A percentile compares a stretch with the other conserved stretches of the same genome.
Evolutionary conservation across 2,329 filamentous ascomycete genomes (phyloP).

Genomic region (Mycogone perniciosa): DNA sequence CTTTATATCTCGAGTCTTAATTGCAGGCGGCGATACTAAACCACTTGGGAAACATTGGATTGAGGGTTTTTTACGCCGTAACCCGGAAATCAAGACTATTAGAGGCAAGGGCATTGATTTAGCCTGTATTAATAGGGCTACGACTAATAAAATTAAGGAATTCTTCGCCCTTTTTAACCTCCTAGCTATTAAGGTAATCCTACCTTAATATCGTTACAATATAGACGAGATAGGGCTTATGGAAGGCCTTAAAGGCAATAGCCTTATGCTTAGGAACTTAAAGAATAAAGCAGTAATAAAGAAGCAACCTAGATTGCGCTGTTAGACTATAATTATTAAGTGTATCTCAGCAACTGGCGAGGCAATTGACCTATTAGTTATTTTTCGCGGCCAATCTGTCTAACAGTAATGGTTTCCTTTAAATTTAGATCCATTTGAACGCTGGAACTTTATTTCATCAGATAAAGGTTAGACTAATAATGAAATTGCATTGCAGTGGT

Average conservation of each 20-base stretch:
- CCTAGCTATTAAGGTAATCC: neutral
- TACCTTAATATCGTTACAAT: constrained; percentile 1
- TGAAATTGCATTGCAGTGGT: too few relatives aligned
- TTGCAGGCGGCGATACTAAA: too few relatives aligned
- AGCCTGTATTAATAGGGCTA: neutral
- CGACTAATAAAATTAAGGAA: constrained; percentile 2
- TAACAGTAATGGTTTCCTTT: constrained; percentile 16
- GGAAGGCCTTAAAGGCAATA: constrained; percentile 4
- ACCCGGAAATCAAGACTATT: too few relatives aligned
- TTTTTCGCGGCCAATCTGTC: constrained; percentile 18
- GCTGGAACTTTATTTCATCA: constrained; percentile 16
- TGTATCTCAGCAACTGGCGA: constrained; percentile 14
- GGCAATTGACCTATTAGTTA: constrained; percentile 13
- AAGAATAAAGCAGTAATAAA: constrained; percentile 3
- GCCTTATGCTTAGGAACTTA: constrained; percentile 8
- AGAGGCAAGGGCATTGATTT: constrained; percentile 2
- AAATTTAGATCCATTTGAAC: constrained; percentile 7
- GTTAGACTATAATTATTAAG: constrained; percentile 17
- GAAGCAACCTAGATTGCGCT: constrained; percentile 11
- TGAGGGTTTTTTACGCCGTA: too few relatives aligned
- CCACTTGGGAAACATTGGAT: too few relatives aligned
- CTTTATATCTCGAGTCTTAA: too few relatives aligned
- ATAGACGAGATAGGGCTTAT: constrained; percentile 13
- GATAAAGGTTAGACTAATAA: constrained; percentile 19
- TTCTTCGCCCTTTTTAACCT: neutral